These are phyloP conservation scores for Rhizopus arrhizus DNA, from an alignment of 371 early-diverging fungal genomes.

Conservation along the genomic window DNA sequence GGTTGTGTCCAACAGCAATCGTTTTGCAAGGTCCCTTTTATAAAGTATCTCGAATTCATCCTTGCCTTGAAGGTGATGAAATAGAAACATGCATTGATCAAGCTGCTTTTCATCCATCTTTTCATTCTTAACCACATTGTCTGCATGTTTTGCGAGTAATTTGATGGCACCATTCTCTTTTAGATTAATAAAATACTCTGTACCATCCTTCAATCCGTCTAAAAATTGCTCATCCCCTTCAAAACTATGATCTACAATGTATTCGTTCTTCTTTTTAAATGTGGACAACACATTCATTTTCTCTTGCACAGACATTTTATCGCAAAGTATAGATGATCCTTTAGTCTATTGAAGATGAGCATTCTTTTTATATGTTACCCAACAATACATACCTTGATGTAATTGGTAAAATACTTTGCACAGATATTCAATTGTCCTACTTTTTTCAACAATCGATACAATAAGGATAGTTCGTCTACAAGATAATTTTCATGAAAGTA, in stretches of 20 bases:
- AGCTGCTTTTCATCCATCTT: slow-evolving; percentile 37
- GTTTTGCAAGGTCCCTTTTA: slow-evolving; percentile 87
- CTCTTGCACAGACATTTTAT: slow-evolving; percentile 22
- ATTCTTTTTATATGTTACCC: not conserved
- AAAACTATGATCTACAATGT: slow-evolving; percentile 70
- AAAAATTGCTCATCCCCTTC: slow-evolving; percentile 63
- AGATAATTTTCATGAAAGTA: slow-evolving; percentile 63
- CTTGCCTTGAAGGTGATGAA: slow-evolving; percentile 60
- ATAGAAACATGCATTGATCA: slow-evolving; percentile 40
- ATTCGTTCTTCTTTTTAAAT: slow-evolving; percentile 73
- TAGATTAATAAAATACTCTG: slow-evolving; percentile 83
- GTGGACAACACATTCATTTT: slow-evolving; percentile 39
- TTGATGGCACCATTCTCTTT: slow-evolving; percentile 84
- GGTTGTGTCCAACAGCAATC: slow-evolving; percentile 74
- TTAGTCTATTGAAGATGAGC: slow-evolving; percentile 22
- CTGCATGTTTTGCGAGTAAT: slow-evolving; percentile 58
- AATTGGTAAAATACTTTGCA: slow-evolving; percentile 36
- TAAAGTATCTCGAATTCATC: slow-evolving; percentile 94
- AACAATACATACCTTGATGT: slow-evolving; percentile 39
- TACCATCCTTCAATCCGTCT: slow-evolving; percentile 75
- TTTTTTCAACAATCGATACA: slow-evolving; percentile 54
- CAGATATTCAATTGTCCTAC: slow-evolving; percentile 39
- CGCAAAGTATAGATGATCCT: slow-evolving; percentile 34
- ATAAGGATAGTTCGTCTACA: slow-evolving; percentile 60
- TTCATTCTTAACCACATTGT: slow-evolving; percentile 31